Evolutionary conservation across 73 alveolate species (phyloP), one percentile per base, ranked within the genome.

Genomic region (Breviolum minutum): DNA sequence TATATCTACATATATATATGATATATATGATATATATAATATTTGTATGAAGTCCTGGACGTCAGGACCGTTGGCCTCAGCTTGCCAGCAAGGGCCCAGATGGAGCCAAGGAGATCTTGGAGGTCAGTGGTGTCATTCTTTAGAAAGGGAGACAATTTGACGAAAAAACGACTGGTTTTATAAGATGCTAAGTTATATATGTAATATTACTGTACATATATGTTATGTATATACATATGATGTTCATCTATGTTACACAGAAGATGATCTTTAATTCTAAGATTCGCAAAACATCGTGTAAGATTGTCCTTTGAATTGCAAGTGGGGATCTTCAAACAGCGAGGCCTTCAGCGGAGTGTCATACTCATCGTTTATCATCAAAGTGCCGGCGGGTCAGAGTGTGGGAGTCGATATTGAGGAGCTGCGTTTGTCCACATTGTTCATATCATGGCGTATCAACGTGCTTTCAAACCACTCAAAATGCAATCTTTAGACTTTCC

Each of bases 371-470:
- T 54, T 90, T 26, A 73, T 64, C 88, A 90, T 90, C 87, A 90
- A 69, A 71, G 97, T 90, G 88, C 97, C 97, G 14, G 77, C 97
- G 60, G 97, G 97, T 60, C 87, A 70, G 77, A 71, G 77, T 71
- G 97, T 90, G 63, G 97, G 97, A 29, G 97, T 90, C 63, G 97
- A 90, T 76, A 90, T 90, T 63, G 97, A 90, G 97, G 97, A 83
- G 90, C 86, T 77, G 54, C 54, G 3, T 40, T 0, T 40, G 54
- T 40, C 54, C 54, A 40, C 54, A 40, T 40, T 40, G 54, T 40
- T 40, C 54, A 40, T 40, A 3, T n/a, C n/a, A 66, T 68, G 77
- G 77, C 17, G 4, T 14, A 22, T 68, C n/a, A 22, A 22, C 1
- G 77, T 3, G 54, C 3, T 40, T 8, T 27, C 29, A 82, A 40